Evolutionary conservation across 257 asterid species (phyloP).

Genomic region (Eustoma russellianum): DNA sequence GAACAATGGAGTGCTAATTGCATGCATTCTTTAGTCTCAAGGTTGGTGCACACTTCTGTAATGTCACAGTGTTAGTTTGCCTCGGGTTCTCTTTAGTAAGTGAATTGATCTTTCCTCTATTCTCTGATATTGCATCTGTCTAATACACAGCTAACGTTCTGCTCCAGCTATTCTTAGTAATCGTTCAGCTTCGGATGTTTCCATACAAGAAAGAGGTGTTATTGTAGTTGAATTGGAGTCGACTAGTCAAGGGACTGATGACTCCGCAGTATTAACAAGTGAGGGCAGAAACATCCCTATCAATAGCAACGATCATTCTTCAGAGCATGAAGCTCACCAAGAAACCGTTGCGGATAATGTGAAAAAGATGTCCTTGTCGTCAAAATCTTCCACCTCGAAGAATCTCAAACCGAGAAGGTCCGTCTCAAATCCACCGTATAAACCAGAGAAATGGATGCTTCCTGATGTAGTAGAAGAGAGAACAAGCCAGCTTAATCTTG

Average conservation of each 20-base stretch:
- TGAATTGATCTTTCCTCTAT: not conserved
- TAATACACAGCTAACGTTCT: conserved; percentile 9
- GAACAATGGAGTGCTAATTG: no score
- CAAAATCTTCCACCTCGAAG: conserved; percentile 38
- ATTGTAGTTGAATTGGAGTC: conserved; percentile 25
- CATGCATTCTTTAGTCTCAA: not conserved
- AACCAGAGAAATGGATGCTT: conserved; percentile 69
- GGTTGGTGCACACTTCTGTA: not conserved
- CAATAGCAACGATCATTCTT: conserved; percentile 27
- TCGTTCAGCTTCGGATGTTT: conserved; percentile 21
- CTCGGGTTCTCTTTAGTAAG: not conserved
- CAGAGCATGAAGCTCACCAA: conserved; percentile 26
- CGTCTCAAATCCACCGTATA: conserved; percentile 34
- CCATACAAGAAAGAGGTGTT: conserved; percentile 18
- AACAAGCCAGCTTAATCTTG: conserved; percentile 80
- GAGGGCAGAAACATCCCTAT: conserved; percentile 24
- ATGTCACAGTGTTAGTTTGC: not conserved
- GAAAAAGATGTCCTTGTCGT: conserved; percentile 34
- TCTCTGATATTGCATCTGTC: conserved; percentile 12
- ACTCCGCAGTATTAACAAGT: conserved; percentile 37
- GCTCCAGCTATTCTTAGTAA: conserved; percentile 15
- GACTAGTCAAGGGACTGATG: conserved; percentile 28
- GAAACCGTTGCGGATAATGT: conserved; percentile 21
- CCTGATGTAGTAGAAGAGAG: conserved; percentile 41
- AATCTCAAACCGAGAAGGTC: conserved; percentile 26